Base-by-base conservation (phyloP, 139 green algal species). In the Diplosphaera chodatii region DNA sequence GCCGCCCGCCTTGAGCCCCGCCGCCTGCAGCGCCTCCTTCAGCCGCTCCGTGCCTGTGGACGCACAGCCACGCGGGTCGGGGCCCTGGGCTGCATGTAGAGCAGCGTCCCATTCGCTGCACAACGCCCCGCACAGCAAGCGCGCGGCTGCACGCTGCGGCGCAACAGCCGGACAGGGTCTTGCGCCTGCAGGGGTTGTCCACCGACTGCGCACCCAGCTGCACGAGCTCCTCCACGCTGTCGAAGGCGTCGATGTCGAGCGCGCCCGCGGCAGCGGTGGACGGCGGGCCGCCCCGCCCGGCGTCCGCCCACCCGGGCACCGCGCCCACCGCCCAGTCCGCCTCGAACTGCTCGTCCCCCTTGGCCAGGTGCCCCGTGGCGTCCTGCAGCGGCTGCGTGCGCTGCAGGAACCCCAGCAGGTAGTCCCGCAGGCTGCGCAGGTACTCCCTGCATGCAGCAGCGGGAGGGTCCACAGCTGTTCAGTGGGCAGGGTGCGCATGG, bases 1-100 rank as follows among this genome's bases (percentile, higher is more conserved):
- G 55, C 95, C 95, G 13, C 95, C 95, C 64, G 78, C 88, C 80
- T 99, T 99, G 22, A 99, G 84, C 16, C 93, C 91, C 71, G 96
- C 67, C 28, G 81, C 75, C 0, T 68, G 30, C 32, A 99, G 87
- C 31, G 89, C 87, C 68, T 91, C 82, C 74, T 94, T 95, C 28
- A 97, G 67, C 65, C 80, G 75, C 23, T 95, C 91, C 30, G 81
- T 79, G 27, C 88, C 89, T 87, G 81, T n/a, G n/a, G n/a, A n/a
- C n/a, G n/a, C 37, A 59, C 0, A 48, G 37, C 37, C n/a, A n/a
- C n/a, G n/a, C n/a, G n/a, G n/a, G n/a, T n/a, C n/a, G n/a, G n/a
- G n/a, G n/a, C n/a, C n/a, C n/a, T n/a, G n/a, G n/a, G n/a, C n/a
- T n/a, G n/a, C n/a, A n/a, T n/a, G n/a, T n/a, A n/a, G n/a, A n/a